Conservation (phyloP, 208 protist genomes). For the Crithidia acanthocephali region DNA sequence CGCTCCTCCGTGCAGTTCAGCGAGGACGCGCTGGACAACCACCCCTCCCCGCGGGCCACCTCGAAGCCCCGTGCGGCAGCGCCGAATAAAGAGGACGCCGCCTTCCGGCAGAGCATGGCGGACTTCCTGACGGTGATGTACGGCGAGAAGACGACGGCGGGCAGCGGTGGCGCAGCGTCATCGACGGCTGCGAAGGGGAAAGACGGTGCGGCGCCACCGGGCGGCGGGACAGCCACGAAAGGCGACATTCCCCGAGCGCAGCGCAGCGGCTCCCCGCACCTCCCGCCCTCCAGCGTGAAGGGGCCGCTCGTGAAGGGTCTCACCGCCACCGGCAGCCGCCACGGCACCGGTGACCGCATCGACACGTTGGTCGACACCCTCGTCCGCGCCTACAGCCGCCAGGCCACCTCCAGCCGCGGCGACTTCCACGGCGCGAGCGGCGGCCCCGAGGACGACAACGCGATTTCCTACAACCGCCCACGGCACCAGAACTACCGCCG, state of each 20-base stretch:
- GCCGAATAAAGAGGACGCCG: slow-evolving; percentile 9
- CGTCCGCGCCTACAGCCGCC: slow-evolving; percentile 37
- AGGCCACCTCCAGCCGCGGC: slow-evolving; percentile 11
- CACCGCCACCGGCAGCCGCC: slow-evolving; percentile 25
- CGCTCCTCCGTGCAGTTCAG: slow-evolving; percentile 35
- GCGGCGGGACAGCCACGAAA: neutral
- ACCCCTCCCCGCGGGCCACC: neutral
- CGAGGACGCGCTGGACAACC: neutral
- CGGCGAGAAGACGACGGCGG: slow-evolving; percentile 15
- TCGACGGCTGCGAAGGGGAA: slow-evolving; percentile 4
- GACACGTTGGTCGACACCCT: slow-evolving; percentile 43
- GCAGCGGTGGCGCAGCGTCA: neutral
- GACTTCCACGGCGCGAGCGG: slow-evolving; percentile 22
- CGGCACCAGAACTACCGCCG: slow-evolving; percentile 20
- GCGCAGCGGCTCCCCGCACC: neutral
- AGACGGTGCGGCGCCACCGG: neutral
- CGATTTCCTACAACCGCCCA: slow-evolving; percentile 24
- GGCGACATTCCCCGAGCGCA: neutral
- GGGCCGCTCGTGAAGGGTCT: slow-evolving; percentile 28
- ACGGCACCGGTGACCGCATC: slow-evolving; percentile 32
- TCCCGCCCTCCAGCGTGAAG: neutral
- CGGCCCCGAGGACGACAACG: slow-evolving; percentile 20
- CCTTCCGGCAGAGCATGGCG: slow-evolving; percentile 42
- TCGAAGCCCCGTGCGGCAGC: neutral
- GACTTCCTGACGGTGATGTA: slow-evolving; percentile 56